Base-by-base conservation (phyloP, 2,329 filamentous ascomycete genomes). In the Chrysoporthe austroafricana region DNA sequence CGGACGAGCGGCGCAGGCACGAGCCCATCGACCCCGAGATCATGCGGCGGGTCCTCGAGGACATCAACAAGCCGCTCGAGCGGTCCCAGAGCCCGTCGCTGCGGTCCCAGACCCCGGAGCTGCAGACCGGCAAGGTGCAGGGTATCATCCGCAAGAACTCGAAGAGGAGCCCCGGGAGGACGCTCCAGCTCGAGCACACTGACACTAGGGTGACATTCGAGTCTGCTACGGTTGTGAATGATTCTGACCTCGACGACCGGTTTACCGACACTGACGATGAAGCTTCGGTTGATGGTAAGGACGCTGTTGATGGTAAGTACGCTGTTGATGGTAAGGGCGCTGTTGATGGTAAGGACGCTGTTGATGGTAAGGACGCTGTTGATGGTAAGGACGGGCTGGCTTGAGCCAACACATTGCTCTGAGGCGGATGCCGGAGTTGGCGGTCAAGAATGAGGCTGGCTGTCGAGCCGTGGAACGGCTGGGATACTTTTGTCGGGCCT, bases 81-180 rank as follows among this genome's bases (percentile, higher is more conserved):
- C 50, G 26, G 11, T 36, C 39, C 4, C 50, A 54, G 42, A 44
- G 14, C 21, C 26, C 5, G 14, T 2, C 39, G 13, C 32, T 32
- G 1, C 36, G 16, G 9, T 52, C 21, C 8, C 26, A 44, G 36
- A 42, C 21, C 26, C 26, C 26, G 26, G 26, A 26, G 7, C 16
- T 34, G 18, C 36, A 65, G 39, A 46, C 26, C 8, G 58, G 18
- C 32, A 54, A 42, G 13, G 6, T 57, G 9, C 48, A 44, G 21
- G 39, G 48, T 13, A n/a, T 63, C 11, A 26, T 63, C 8, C 61
- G 50, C 36, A 63, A 34, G 21, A 57, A 44, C 62, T 56, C 50
- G 1, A 34, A n/a, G 39, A 44, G 9, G 2, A 43, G 46, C 3
- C 32, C 61, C 4, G 18, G 39, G 34, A 32, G 46, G 16, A 57